Conservation (phyloP, 805 yeast species). For the Teunomyces kruisii region DNA sequence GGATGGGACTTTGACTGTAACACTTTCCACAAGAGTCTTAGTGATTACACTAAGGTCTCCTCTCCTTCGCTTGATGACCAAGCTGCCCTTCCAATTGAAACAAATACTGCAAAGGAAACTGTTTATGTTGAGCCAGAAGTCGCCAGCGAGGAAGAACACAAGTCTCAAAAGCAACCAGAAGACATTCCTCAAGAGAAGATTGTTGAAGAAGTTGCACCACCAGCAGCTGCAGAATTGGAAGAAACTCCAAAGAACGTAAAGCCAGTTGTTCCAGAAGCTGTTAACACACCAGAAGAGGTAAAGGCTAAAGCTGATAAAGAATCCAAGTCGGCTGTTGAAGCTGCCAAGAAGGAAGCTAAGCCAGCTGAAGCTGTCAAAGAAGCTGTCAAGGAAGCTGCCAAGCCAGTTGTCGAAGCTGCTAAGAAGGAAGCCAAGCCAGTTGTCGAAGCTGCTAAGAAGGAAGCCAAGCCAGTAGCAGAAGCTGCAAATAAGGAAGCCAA, state of each 20-base stretch:
- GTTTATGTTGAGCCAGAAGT: constrained; percentile 9
- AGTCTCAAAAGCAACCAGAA: background rate
- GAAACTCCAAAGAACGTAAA: constrained; percentile 9
- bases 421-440: no score
- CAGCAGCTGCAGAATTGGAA: constrained; percentile 13
- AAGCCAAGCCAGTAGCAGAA: no score
- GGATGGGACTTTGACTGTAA: constrained; percentile 92
- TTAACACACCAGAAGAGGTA: constrained; percentile 1
- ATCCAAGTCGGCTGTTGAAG: constrained; percentile 1
- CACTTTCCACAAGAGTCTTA: constrained; percentile 41
- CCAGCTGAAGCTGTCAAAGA: constrained; percentile 6
- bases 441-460: no score
- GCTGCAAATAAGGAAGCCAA: no score
- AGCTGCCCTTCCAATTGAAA: constrained; percentile 16
- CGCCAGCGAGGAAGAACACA: constrained; percentile 7
- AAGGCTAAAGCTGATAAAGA: constrained; percentile 14
- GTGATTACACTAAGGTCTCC: constrained; percentile 19
- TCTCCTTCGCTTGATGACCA: constrained; percentile 7
- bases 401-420: no score
- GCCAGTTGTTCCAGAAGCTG: constrained; percentile 3
- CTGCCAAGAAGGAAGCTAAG: constrained; percentile 3
- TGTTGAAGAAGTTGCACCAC: constrained; percentile 10
- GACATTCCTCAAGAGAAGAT: background rate
- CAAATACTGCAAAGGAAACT: constrained; percentile 27
- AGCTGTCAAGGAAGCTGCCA: background rate